Base-by-base conservation (phyloP, 768 basidiomycete species). In the Tremella yokohamensis region DNA sequence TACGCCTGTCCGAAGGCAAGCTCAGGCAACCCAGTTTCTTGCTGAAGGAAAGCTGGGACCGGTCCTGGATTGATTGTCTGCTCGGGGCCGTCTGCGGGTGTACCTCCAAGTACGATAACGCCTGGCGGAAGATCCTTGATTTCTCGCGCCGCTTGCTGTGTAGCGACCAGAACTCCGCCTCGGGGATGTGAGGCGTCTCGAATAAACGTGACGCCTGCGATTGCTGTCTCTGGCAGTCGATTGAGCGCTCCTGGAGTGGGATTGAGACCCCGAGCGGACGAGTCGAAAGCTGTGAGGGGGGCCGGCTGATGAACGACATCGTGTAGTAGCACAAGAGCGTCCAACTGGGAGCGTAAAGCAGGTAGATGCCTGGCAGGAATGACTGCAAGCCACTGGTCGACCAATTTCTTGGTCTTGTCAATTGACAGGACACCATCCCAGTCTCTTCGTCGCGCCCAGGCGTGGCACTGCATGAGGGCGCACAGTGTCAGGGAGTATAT, bases 51-150 rank as follows among this genome's bases (percentile, higher is more conserved):
- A 29, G 16, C 13, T 9, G 19, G 7, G 15, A 29, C 16, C 3
- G 13, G 22, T 38, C 11, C 18, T 8, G 20, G 13, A 56, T 45
- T 6, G 39, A 38, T 12, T 39, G 39, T n/a, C 42, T n/a, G 42
- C 22, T 45, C n/a, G n/a, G n/a, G 7, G 4, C n/a, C n/a, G 22
- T 45, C 42, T 7, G 52, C 25, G 44, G 57, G 52, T 9, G 47
- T 49, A 37, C 58, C 55, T 37, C 62, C 62, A 38, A 63, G 40
- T 16, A 63, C 58, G n/a, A 63, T 52, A 3, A 58, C 60, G 18
- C 58, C 58, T 22, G 54, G 54, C 1, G 62, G 62, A 3, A 63
- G 51, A 63, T 63, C 62, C 22, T 57, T 56, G 45, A 63, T 63
- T 29, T 63, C 62, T 49, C 42, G 38, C 15, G 62, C 62, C 2